These are phyloP conservation scores for Cyclotella atomus DNA, from an alignment of 108 stramenopile species.

Conservation along the genomic window DNA sequence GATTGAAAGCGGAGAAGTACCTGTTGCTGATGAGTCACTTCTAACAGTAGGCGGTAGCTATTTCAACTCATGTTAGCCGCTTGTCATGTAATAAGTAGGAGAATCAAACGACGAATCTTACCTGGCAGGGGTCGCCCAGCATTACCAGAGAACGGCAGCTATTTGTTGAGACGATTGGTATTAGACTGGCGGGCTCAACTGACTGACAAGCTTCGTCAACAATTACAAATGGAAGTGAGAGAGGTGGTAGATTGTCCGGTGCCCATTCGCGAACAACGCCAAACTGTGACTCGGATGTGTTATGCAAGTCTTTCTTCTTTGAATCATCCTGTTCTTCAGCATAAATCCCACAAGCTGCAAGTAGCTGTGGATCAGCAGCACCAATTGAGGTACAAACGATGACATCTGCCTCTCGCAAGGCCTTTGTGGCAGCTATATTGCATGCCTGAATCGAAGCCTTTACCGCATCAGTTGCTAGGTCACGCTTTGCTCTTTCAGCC, in stretches of 20 bases:
- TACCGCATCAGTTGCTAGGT: slow-evolving; percentile 84
- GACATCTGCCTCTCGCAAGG: slow-evolving; percentile 96
- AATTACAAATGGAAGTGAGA: slow-evolving; percentile 85
- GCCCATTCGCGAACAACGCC: slow-evolving; percentile 49
- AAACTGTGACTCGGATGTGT: slow-evolving; percentile 29
- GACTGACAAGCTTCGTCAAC: slow-evolving; percentile 95
- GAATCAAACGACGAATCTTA: not conserved
- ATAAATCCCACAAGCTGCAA: slow-evolving; percentile 87
- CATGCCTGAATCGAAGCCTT: slow-evolving; percentile 79
- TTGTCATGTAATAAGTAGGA: not conserved
- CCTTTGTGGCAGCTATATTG: slow-evolving; percentile 80
- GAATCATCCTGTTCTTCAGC: slow-evolving; percentile 50
- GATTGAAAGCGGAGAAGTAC: slow-evolving; percentile 61
- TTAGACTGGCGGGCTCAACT: slow-evolving; percentile 91
- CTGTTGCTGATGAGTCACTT: slow-evolving; percentile 48
- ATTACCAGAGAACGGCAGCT: slow-evolving; percentile 80
- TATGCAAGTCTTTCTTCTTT: slow-evolving; percentile 8
- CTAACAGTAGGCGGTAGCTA: slow-evolving; percentile 84
- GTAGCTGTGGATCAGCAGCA: slow-evolving; percentile 93
- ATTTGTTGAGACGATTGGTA: slow-evolving; percentile 82
- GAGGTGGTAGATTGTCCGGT: slow-evolving; percentile 79
- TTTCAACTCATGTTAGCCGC: not conserved
- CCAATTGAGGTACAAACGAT: slow-evolving; percentile 96
- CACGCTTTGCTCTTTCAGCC: slow-evolving; percentile 62
- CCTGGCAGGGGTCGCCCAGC: slow-evolving; percentile 91